A percentile compares a stretch with the other conserved stretches of the same genome.
phyloP scores from a whole-genome alignment of 148 eudicot species.

The Linanthus parryae region DNA sequence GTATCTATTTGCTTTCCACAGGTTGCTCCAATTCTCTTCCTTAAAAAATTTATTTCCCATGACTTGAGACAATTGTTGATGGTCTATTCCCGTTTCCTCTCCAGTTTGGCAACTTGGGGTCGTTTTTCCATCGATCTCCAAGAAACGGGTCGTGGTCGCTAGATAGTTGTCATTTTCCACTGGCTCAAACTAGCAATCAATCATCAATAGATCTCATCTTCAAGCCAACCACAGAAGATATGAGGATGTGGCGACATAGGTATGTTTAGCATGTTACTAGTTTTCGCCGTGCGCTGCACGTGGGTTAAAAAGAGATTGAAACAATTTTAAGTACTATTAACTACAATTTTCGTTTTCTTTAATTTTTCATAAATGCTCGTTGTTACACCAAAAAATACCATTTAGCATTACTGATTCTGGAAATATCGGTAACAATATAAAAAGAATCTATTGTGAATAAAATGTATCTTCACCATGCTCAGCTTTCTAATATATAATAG shows the following conservation, averaged over 20 bases:
- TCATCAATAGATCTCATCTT: constrained; percentile 25
- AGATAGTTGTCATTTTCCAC: constrained; percentile 7
- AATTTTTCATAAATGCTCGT: too few relatives aligned
- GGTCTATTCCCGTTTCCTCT: background rate
- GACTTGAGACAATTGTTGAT: background rate
- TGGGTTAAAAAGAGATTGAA: too few relatives aligned
- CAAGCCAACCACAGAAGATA: constrained; percentile 17
- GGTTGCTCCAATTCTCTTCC: constrained; percentile 3
- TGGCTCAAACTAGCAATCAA: constrained; percentile 1
- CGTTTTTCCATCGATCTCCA: constrained; percentile 12
- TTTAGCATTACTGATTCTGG: too few relatives aligned
- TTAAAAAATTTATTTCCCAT: background rate
- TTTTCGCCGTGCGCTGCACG: too few relatives aligned
- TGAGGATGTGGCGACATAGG: constrained; percentile 22
- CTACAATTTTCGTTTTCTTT: too few relatives aligned
- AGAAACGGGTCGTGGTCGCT: constrained; percentile 19
- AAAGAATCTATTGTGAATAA: too few relatives aligned
- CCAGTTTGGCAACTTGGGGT: constrained; percentile 20
- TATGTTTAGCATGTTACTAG: constrained; percentile 5
- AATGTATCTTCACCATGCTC: too few relatives aligned
- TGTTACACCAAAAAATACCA: too few relatives aligned
- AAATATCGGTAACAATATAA: too few relatives aligned
- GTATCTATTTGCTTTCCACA: constrained; percentile 24
- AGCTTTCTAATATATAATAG: too few relatives aligned
- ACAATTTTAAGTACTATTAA: too few relatives aligned